These are phyloP conservation scores for Mycosphaerelloides madeirae DNA, from an alignment of 2,329 filamentous ascomycete genomes.

Conservation along the genomic window DNA sequence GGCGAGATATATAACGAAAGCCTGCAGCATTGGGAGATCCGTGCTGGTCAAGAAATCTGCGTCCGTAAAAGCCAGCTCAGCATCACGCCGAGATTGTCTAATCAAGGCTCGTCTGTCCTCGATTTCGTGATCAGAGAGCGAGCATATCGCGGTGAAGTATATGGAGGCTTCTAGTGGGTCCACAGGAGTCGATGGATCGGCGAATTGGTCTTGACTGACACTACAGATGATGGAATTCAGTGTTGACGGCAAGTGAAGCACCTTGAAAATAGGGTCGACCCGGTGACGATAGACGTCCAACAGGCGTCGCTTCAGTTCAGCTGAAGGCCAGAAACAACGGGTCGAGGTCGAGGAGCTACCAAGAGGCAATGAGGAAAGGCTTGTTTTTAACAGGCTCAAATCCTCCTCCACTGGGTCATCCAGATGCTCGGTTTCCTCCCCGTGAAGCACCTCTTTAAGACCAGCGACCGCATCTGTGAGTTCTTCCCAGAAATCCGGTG, in stretches of 20 bases:
- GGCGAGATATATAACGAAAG: conserved; percentile 10
- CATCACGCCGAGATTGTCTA: background rate
- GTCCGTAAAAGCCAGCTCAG: conserved; percentile 1
- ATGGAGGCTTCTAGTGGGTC: conserved; percentile 5
- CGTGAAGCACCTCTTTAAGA: conserved; percentile 5
- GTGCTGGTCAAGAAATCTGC: conserved; percentile 4
- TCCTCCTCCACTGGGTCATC: background rate
- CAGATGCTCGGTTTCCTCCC: conserved; percentile 1
- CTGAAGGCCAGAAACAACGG: background rate
- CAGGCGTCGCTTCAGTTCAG: background rate
- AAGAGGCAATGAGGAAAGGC: no score
- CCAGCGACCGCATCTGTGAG: conserved; percentile 6
- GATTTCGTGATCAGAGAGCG: conserved; percentile 6
- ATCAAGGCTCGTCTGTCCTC: background rate
- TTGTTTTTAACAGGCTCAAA: background rate
- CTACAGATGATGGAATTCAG: background rate
- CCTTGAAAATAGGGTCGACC: conserved; percentile 11
- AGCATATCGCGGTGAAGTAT: conserved; percentile 9
- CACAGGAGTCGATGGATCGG: background rate
- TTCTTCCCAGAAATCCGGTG: conserved; percentile 8
- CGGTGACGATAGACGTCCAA: conserved; percentile 5
- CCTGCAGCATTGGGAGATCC: background rate
- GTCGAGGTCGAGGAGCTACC: no score
- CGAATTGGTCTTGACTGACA: no score
- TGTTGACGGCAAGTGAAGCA: conserved; percentile 10